phyloP scores from a whole-genome alignment of 345 rosid genomes.

The Ceriops zippeliana region DNA sequence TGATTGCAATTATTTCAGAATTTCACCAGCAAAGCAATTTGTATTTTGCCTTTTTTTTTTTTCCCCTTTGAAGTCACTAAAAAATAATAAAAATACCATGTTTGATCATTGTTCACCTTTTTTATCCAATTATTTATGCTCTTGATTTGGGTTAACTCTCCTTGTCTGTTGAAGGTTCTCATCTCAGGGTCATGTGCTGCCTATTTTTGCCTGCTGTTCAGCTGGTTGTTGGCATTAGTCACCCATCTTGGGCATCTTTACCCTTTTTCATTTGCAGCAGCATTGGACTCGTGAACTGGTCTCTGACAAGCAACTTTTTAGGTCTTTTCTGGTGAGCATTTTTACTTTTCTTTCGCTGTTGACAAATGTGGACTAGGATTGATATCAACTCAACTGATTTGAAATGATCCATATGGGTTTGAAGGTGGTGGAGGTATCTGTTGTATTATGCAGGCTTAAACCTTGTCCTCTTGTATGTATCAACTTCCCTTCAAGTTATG shows the following conservation, averaged over 20 bases:
- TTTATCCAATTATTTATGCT: constrained; percentile 2
- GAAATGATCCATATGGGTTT: constrained; percentile 16
- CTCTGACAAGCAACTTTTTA: constrained; percentile 48
- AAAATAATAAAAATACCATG: too few relatives aligned
- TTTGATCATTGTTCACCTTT: background rate
- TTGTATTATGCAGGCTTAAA: constrained; percentile 43
- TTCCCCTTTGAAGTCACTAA: too few relatives aligned
- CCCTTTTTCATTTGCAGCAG: constrained; percentile 54
- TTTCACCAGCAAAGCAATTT: too few relatives aligned
- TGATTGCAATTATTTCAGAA: too few relatives aligned
- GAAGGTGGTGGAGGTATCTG: constrained; percentile 56
- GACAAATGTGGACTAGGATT: background rate
- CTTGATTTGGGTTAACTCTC: constrained; percentile 13
- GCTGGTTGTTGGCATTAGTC: constrained; percentile 48
- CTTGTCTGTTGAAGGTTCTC: constrained; percentile 45
- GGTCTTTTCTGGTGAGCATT: constrained; percentile 47
- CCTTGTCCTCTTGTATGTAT: constrained; percentile 41
- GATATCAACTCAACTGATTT: constrained; percentile 14
- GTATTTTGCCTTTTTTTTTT: too few relatives aligned
- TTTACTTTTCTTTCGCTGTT: background rate
- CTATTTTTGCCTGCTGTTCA: constrained; percentile 45
- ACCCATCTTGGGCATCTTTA: constrained; percentile 56
- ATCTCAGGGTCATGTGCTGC: constrained; percentile 43
- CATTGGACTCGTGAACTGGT: constrained; percentile 52
- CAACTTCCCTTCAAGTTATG: constrained; percentile 43